phyloP scores from a whole-genome alignment of 164 flowering plant genomes.

The Cinnamomum chago region DNA sequence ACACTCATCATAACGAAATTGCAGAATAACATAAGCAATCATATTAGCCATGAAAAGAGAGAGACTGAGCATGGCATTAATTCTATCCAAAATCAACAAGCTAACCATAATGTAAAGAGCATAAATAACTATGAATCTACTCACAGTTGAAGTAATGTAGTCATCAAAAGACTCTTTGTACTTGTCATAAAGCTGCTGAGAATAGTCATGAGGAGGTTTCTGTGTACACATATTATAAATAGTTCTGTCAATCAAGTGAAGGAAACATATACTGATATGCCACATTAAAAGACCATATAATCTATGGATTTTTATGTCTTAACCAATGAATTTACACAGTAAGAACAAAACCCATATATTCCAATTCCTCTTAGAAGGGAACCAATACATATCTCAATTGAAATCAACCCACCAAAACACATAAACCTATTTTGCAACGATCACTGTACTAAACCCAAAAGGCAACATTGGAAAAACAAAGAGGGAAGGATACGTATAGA shows the following conservation, averaged over 20 bases:
- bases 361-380: neutral
- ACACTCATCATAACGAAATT: too few relatives aligned
- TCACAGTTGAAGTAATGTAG: constrained; percentile 67
- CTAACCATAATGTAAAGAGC: neutral
- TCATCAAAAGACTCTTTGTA: constrained; percentile 77
- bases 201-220: constrained; percentile 86
- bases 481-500: constrained; percentile 64
- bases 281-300: too few relatives aligned
- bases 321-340: neutral
- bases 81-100: neutral
- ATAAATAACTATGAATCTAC: neutral
- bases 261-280: neutral
- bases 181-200: constrained; percentile 81
- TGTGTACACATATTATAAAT: constrained; percentile 94
- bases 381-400: neutral
- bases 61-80: neutral
- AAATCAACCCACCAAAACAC: neutral
- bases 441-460: neutral
- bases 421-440: neutral
- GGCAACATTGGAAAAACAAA: neutral
- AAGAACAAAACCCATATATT: neutral
- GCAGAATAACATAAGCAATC: neutral
- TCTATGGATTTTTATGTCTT: too few relatives aligned
- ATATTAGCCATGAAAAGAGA: neutral
- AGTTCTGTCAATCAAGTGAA: constrained; percentile 44